Evolutionary conservation across 2,329 filamentous ascomycete species (phyloP).

Genomic region (Nothopassalora personata): DNA sequence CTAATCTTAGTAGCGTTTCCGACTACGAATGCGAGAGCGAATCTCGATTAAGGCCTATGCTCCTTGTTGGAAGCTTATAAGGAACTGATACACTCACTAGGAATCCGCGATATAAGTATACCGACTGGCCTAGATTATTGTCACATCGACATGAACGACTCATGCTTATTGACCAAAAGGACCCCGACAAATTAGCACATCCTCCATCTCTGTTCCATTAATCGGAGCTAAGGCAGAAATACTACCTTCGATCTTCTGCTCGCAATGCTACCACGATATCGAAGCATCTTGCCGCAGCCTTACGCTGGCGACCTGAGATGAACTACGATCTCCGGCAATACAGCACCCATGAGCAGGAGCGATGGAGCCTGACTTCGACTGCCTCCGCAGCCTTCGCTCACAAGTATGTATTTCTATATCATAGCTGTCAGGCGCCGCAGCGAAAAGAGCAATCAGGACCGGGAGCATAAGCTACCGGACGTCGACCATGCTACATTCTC

Average conservation of each 20-base stretch:
- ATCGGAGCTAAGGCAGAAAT: not conserved
- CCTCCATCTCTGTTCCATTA: not conserved
- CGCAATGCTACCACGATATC: not conserved
- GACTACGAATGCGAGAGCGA: not conserved
- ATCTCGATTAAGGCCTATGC: not conserved
- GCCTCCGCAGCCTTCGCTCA: not conserved
- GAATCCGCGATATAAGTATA: not conserved
- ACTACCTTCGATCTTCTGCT: not conserved
- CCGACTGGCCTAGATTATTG: no score
- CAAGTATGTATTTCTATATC: not conserved
- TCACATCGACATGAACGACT: no score
- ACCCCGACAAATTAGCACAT: not conserved
- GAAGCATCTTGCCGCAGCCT: not conserved
- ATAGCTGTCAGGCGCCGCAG: not conserved
- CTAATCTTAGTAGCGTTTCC: not conserved
- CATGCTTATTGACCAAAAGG: no score
- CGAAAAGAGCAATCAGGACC: no score
- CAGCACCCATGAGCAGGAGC: not conserved
- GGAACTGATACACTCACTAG: not conserved
- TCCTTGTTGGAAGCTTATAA: no score
- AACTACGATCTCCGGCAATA: not conserved
- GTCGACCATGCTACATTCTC: no score
- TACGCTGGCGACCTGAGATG: not conserved
- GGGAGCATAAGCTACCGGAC: no score
- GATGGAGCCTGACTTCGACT: not conserved